Percentiles rank a stretch among this genome's conserved stretches.
Conservation (phyloP, 768 basidiomycete genomes). For the Boletus tylopilopsis region DNA sequence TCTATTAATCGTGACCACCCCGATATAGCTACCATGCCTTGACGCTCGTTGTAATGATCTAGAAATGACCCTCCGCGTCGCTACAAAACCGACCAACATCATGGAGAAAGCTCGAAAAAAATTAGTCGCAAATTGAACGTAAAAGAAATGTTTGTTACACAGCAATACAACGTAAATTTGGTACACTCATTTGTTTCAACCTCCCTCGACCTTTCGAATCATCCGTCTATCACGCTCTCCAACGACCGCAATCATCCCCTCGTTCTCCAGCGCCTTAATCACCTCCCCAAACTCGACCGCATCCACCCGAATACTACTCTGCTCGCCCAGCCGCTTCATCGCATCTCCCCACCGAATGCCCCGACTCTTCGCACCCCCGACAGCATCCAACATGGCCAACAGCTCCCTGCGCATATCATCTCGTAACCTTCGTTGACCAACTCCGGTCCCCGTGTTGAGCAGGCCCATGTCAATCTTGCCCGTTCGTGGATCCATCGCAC, state of each 20-base stretch:
- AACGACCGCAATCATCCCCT: constrained; percentile 80
- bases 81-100: constrained; percentile 1
- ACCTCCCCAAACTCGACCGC: constrained; percentile 78
- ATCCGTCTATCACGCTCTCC: constrained; percentile 85
- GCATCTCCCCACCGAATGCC: constrained; percentile 82
- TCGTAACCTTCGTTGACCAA: constrained; percentile 77
- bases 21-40: constrained; percentile 13
- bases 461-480: constrained; percentile 98
- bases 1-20: constrained; percentile 2
- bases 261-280: constrained; percentile 72
- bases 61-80: neutral
- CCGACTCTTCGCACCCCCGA: constrained; percentile 44
- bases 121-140: neutral
- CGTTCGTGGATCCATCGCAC: constrained; percentile 92
- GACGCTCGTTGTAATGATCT: neutral
- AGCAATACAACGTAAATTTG: neutral
- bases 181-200: constrained; percentile 15
- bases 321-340: constrained; percentile 72
- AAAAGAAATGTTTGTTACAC: too few species aligned
- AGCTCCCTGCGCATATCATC: constrained; percentile 91
- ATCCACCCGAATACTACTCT: constrained; percentile 83
- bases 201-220: constrained; percentile 65
- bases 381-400: constrained; percentile 54
- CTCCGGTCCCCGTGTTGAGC: constrained; percentile 89
- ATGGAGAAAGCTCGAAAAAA: neutral